Percentiles rank a stretch among this genome's conserved stretches.
These are phyloP conservation scores for Penicillium sp. DNA, from an alignment of 2,329 filamentous ascomycete species.

Conservation along the genomic window DNA sequence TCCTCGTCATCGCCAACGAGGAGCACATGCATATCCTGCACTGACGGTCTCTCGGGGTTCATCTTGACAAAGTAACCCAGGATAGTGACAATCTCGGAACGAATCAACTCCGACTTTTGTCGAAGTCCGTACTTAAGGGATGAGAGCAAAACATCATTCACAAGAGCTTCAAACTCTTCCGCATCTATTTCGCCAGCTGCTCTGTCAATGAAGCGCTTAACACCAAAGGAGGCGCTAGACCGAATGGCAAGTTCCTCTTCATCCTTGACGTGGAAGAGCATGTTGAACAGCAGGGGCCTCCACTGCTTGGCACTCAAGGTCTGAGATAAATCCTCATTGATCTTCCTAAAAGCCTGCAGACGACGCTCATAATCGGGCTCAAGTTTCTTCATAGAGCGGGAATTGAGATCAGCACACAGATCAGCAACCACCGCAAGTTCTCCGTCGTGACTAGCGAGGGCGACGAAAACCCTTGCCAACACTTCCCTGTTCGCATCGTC, in stretches of 20 bases:
- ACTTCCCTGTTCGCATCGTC: conserved; percentile 73
- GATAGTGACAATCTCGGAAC: conserved; percentile 75
- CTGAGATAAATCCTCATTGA: conserved; percentile 62
- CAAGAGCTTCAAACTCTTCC: conserved; percentile 55
- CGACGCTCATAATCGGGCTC: conserved; percentile 86
- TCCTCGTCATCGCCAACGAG: conserved; percentile 71
- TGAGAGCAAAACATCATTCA: conserved; percentile 67
- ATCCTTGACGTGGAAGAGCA: conserved; percentile 80
- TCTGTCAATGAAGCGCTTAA: conserved; percentile 74
- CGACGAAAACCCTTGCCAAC: conserved; percentile 68
- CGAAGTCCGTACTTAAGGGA: conserved; percentile 72
- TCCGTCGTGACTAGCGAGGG: conserved; percentile 64
- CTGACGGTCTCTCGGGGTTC: conserved; percentile 65
- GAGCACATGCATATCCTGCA: conserved; percentile 71
- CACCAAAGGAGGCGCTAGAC: conserved; percentile 73
- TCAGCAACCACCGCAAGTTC: conserved; percentile 61
- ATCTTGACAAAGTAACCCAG: conserved; percentile 73
- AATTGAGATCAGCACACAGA: conserved; percentile 77
- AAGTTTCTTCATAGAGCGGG: conserved; percentile 67
- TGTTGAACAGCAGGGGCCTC: conserved; percentile 83
- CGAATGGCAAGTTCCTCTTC: conserved; percentile 86
- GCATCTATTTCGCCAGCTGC: conserved; percentile 45
- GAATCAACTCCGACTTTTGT: conserved; percentile 77
- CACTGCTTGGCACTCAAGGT: conserved; percentile 70
- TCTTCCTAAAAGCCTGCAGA: conserved; percentile 68